These are phyloP conservation scores for Tremella fuciformis DNA, from an alignment of 768 basidiomycete genomes.

Conservation along the genomic window DNA sequence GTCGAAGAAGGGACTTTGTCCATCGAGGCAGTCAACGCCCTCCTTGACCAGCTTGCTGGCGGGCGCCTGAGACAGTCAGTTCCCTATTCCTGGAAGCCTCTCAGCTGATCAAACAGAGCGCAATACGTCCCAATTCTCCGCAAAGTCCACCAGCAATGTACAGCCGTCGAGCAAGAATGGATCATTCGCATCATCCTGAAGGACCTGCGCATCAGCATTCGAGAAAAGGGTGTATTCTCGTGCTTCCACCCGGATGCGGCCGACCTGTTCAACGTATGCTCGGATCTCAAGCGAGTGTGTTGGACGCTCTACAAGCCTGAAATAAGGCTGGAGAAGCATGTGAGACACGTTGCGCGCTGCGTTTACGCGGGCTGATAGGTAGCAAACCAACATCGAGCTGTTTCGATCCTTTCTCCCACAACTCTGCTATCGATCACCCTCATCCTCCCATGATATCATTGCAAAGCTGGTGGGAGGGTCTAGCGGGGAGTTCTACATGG, in stretches of 20 bases:
- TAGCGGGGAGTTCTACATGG: constrained; percentile 75
- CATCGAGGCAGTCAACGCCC: constrained; percentile 76
- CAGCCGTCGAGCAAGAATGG: constrained; percentile 89
- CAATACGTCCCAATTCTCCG: constrained; percentile 72
- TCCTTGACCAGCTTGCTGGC: constrained; percentile 73
- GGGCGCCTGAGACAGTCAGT: constrained; percentile 58
- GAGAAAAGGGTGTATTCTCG: constrained; percentile 86
- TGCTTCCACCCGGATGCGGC: constrained; percentile 93
- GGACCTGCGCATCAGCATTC: constrained; percentile 91
- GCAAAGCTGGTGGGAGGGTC: constrained; percentile 71
- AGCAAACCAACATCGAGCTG: constrained; percentile 81
- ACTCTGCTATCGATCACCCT: constrained; percentile 80
- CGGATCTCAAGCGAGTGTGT: constrained; percentile 87
- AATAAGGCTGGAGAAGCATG: constrained; percentile 55
- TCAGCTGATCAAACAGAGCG: constrained; percentile 57
- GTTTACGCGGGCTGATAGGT: not conserved
- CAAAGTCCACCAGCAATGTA: constrained; percentile 62
- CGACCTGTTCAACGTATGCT: constrained; percentile 92
- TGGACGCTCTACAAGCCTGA: constrained; percentile 81
- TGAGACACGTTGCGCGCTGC: constrained; percentile 16
- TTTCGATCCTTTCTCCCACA: constrained; percentile 90
- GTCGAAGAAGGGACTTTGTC: constrained; percentile 66
- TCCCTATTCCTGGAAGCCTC: constrained; percentile 16
- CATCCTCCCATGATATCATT: constrained; percentile 73
- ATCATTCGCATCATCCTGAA: constrained; percentile 93